Base-by-base conservation (phyloP, 257 asterid genomes). In the Asclepias syriaca region DNA sequence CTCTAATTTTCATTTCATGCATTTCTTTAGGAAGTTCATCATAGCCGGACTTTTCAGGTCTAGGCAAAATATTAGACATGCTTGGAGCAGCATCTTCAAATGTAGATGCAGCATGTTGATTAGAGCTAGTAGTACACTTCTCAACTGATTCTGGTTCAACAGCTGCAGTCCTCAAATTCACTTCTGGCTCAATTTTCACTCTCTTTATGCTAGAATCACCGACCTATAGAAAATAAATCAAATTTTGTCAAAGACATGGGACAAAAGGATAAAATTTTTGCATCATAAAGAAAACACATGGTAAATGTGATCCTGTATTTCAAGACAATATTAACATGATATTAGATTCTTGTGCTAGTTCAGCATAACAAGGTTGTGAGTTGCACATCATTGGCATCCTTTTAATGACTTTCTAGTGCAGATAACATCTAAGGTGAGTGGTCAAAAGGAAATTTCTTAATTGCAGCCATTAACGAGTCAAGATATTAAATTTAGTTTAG, bases 121-220 rank as follows among this genome's bases (percentile, higher is more conserved):
- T 85, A 1, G 75, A 79, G 34, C 75, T 78, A 72, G 82, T 74
- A 64, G 66, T 39, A 73, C 80, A 46, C 22, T 63, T 77, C 75
- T 84, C 90, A 54, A 73, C 77, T 5, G 75, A 64, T 54, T 79
- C 86, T 48, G 50, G 73, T 70, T 87, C 86, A 21, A 73, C 55
- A 22, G 75, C 81, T 9, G 74, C 79, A 73, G 74, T 80, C 74
- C 73, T 81, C 45, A 74, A 78, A 68, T 83, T 86, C 10, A 71
- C 74, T 59, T 80, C 91, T 81, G 83, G 89, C 64, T 87, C 95
- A 76, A 85, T 81, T 80, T 86, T 94, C 70, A 75, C 89, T 83
- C 86, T 84, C 82, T 84, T 85, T 39, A 70, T 59, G 82, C 76
- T 67, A 65, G 87, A 81, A 73, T 89, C 93, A 71, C 89, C 91